phyloP scores from a whole-genome alignment of 2,329 filamentous ascomycete species.

The Amauroascus niger region DNA sequence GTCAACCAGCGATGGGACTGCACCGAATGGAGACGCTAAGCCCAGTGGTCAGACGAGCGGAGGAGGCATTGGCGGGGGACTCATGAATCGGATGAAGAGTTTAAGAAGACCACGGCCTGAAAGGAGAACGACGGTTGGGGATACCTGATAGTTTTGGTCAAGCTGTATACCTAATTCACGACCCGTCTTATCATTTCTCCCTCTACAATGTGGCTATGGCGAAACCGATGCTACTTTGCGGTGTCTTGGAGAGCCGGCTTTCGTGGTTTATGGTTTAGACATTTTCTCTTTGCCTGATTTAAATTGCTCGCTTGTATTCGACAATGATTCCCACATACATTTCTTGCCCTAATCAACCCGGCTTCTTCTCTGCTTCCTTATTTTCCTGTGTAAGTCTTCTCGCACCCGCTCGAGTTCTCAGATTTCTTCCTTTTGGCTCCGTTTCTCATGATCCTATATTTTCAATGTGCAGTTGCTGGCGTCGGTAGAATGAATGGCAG shows the following conservation, averaged over 20 bases:
- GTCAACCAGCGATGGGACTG: constrained; percentile 22
- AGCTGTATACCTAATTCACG: background rate
- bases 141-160: background rate
- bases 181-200: background rate
- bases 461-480: background rate
- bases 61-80: constrained; percentile 12
- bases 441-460: background rate
- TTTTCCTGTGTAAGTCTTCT: background rate
- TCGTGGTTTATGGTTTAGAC: background rate
- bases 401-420: too few relatives aligned
- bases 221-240: background rate
- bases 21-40: constrained; percentile 8
- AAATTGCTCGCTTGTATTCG: background rate
- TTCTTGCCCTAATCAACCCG: background rate
- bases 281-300: background rate
- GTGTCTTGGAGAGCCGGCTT: background rate
- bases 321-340: background rate
- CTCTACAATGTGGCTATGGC: background rate
- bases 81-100: constrained; percentile 19
- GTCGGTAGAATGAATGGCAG: constrained; percentile 3
- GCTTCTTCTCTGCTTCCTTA: background rate
- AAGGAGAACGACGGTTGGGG: constrained; percentile 6
- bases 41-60: constrained; percentile 4
- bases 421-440: too few relatives aligned
- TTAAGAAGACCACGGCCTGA: constrained; percentile 17